phyloP scores from a whole-genome alignment of 2,329 filamentous ascomycete species.

The Exserohilum turcica region DNA sequence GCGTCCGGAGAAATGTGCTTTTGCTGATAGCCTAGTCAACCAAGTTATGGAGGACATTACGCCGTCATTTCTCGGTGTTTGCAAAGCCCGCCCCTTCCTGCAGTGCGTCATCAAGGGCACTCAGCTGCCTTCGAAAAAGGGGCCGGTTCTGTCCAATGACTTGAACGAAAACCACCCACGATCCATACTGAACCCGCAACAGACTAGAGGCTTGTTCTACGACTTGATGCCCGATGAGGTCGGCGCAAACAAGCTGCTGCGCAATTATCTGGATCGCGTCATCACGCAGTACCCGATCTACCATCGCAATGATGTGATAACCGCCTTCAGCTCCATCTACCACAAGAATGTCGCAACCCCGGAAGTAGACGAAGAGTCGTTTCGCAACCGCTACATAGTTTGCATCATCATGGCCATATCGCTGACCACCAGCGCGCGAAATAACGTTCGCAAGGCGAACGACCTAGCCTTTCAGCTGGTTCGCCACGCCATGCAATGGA shows the following conservation, averaged over 20 bases:
- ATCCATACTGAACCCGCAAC: constrained; percentile 46
- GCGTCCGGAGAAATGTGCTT: constrained; percentile 34
- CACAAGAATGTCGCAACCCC: constrained; percentile 29
- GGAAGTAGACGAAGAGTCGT: constrained; percentile 26
- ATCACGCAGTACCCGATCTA: constrained; percentile 48
- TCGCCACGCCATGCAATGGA: constrained; percentile 45
- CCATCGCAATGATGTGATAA: constrained; percentile 40
- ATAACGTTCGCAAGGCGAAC: constrained; percentile 42
- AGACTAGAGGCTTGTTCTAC: constrained; percentile 30
- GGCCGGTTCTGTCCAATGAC: constrained; percentile 42
- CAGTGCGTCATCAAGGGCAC: constrained; percentile 46
- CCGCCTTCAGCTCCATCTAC: constrained; percentile 43
- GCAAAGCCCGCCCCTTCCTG: constrained; percentile 38
- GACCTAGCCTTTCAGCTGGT: constrained; percentile 41
- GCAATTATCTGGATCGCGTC: constrained; percentile 42
- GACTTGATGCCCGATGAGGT: constrained; percentile 39
- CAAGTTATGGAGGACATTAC: constrained; percentile 45
- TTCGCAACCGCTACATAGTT: constrained; percentile 43
- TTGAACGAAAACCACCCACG: constrained; percentile 44
- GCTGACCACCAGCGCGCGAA: constrained; percentile 41
- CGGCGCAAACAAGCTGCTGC: constrained; percentile 39
- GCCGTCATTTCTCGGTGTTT: constrained; percentile 44
- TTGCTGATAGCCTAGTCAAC: constrained; percentile 40
- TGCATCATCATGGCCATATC: constrained; percentile 48
- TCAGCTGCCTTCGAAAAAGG: constrained; percentile 41